Evolutionary conservation across 768 basidiomycete genomes (phyloP).

Genomic region (Lentinus tigrinus): DNA sequence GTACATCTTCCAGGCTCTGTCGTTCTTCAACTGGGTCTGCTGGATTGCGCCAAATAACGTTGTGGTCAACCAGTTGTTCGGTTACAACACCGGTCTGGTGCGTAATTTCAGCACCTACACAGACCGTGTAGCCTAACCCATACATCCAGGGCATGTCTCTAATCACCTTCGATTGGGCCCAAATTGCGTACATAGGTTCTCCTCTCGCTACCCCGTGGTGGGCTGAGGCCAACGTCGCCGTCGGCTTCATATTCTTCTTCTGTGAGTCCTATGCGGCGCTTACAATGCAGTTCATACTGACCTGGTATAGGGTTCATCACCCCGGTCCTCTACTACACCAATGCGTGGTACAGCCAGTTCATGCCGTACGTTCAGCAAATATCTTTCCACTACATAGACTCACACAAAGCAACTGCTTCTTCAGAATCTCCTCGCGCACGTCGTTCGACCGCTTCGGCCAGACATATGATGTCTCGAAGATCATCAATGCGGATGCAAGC

Average conservation of each 20-base stretch:
- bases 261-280: slow-evolving; percentile 27
- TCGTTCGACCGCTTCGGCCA: slow-evolving; percentile 44
- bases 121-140: too few relatives aligned
- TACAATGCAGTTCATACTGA: background rate
- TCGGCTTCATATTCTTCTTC: slow-evolving; percentile 46
- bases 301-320: slow-evolving; percentile 36
- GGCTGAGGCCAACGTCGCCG: slow-evolving; percentile 67
- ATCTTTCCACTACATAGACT: too few relatives aligned
- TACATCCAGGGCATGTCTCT: slow-evolving; percentile 49
- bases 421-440: slow-evolving; percentile 32
- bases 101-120: slow-evolving; percentile 1
- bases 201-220: slow-evolving; percentile 74
- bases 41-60: slow-evolving; percentile 46
- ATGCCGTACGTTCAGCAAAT: slow-evolving; percentile 31
- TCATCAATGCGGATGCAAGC: slow-evolving; percentile 35
- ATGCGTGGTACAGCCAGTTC: slow-evolving; percentile 35
- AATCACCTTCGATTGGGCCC: slow-evolving; percentile 75
- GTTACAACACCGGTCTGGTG: slow-evolving; percentile 31
- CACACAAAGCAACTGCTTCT: too few relatives aligned
- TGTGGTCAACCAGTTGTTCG: slow-evolving; percentile 54
- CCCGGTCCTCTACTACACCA: slow-evolving; percentile 39
- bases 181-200: slow-evolving; percentile 61
- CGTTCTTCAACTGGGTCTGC: slow-evolving; percentile 81
- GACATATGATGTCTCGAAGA: slow-evolving; percentile 40
- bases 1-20: slow-evolving; percentile 80